These are phyloP conservation scores for Aspergillus indologenus DNA, from an alignment of 495 filamentous ascomycete species.

Conservation along the genomic window DNA sequence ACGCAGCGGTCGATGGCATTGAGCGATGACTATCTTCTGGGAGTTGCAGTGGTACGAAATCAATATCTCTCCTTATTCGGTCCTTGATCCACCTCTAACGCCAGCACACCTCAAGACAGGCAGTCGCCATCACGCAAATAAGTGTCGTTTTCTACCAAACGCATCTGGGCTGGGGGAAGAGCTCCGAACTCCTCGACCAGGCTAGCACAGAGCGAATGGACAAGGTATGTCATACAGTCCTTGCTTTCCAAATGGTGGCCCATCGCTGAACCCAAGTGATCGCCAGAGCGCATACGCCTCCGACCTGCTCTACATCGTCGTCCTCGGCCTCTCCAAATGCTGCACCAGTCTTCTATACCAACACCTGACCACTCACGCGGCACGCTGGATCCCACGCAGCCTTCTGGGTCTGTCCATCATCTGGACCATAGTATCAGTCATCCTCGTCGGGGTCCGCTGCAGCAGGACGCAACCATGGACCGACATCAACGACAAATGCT, in stretches of 20 bases:
- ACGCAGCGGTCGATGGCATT: slow-evolving; percentile 13
- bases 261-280: too few species aligned
- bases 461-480: slow-evolving; percentile 18
- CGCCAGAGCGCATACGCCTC: slow-evolving; percentile 13
- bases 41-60: slow-evolving; percentile 19
- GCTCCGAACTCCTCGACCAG: background rate
- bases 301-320: slow-evolving; percentile 15
- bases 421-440: slow-evolving; percentile 16
- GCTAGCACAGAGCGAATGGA: slow-evolving; percentile 1
- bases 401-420: slow-evolving; percentile 13
- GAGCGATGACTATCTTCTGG: slow-evolving; percentile 24
- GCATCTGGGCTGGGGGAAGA: slow-evolving; percentile 10
- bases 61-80: too few species aligned
- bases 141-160: slow-evolving; percentile 6
- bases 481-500: slow-evolving; percentile 19
- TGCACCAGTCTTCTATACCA: slow-evolving; percentile 11
- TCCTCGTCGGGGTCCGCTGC: slow-evolving; percentile 22
- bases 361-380: background rate
- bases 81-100: too few species aligned
- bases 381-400: slow-evolving; percentile 12
- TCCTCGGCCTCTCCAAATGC: slow-evolving; percentile 15
- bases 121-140: slow-evolving; percentile 4
- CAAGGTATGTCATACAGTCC: slow-evolving; percentile 8
- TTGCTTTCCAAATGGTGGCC: too few species aligned
- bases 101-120: slow-evolving; percentile 2